Conservation (phyloP, 179 eudicot genomes). For the Beta lomatogona region DNA sequence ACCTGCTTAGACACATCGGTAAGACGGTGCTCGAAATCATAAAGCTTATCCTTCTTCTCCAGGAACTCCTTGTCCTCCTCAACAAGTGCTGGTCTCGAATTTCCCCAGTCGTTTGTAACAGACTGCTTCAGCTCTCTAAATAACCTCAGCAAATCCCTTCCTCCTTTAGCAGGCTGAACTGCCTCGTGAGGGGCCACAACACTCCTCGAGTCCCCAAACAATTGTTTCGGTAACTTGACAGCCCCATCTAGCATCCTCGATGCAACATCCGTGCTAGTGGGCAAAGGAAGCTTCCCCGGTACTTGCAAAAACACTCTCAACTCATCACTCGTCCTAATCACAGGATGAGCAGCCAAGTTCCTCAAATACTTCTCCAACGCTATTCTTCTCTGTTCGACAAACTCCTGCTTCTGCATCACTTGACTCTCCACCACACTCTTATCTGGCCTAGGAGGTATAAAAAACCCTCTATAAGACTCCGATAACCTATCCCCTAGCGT, state of each 20-base stretch:
- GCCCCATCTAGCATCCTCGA: constrained; percentile 94
- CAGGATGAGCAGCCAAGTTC: constrained; percentile 73
- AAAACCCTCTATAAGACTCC: constrained; percentile 78
- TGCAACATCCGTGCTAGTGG: constrained; percentile 66
- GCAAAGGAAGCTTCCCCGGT: constrained; percentile 79
- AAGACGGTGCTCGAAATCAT: constrained; percentile 67
- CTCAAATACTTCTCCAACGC: constrained; percentile 77
- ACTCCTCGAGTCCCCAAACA: constrained; percentile 65
- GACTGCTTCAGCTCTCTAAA: constrained; percentile 88
- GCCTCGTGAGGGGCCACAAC: constrained; percentile 62
- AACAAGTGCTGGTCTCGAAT: constrained; percentile 54
- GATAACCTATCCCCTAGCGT: constrained; percentile 74
- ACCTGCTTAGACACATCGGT: constrained; percentile 85
- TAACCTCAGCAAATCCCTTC: constrained; percentile 80
- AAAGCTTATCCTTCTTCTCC: constrained; percentile 77
- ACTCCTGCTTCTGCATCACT: constrained; percentile 96
- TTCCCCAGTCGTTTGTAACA: constrained; percentile 80
- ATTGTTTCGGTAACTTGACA: constrained; percentile 67
- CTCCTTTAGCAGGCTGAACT: constrained; percentile 85
- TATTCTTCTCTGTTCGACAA: constrained; percentile 82
- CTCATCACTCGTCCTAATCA: constrained; percentile 81
- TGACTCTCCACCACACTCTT: constrained; percentile 96
- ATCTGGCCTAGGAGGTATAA: constrained; percentile 90
- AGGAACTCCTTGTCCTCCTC: constrained; percentile 87
- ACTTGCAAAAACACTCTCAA: constrained; percentile 84